Base-by-base conservation (phyloP, 441 rosid genomes). In the Omphalea diandra region DNA sequence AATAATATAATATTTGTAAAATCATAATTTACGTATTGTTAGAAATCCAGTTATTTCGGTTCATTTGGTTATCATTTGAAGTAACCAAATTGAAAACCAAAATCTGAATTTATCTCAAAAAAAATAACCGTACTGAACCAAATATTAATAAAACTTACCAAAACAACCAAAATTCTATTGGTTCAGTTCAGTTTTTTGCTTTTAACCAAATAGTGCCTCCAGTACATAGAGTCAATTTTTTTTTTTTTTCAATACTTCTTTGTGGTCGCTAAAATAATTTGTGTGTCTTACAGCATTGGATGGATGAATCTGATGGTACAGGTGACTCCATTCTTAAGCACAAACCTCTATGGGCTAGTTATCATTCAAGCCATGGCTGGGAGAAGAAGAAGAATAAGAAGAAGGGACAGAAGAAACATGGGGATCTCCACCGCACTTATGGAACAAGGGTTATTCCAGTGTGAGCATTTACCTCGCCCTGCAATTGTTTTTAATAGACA, bases 401-500 rank as follows among this genome's bases (percentile, higher is more conserved):
- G 75, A 69, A 71, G 44, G 58, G 46, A 38, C 81, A 66, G 65
- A 89, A 80, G 85, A 90, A 88, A 76, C 81, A 74, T 69, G 99
- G 98, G 56, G 87, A 87, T 73, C 73, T 93, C 70, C 81, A 89
- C 75, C 88, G 93, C 64, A 92, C 99, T 55, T 92, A 89, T 64
- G 99, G 99, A 80, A 95, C 99, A 46, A 84, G 98, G 88, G 98
- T 95, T 71, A 86, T 95, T 84, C 99, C 99, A 73, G 93, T 95
- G 99, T 95, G 73, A 90, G 98, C 65, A 69, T 59, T 60, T 65
- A 32, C 74, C 71, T 75, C 0, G 8, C 63, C 63, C 77, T 63
- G 43, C 49, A 32, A 73, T 64, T 71, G 31, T 54, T 50, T 18
- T 63, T 44, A 18, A 7, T 44, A 57, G 32, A 47, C 41, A 22